Percentiles rank a stretch among this genome's conserved stretches.
These are phyloP conservation scores for Phytophthora sojae DNA, from an alignment of 352 stramenopile genomes.

Conservation along the genomic window DNA sequence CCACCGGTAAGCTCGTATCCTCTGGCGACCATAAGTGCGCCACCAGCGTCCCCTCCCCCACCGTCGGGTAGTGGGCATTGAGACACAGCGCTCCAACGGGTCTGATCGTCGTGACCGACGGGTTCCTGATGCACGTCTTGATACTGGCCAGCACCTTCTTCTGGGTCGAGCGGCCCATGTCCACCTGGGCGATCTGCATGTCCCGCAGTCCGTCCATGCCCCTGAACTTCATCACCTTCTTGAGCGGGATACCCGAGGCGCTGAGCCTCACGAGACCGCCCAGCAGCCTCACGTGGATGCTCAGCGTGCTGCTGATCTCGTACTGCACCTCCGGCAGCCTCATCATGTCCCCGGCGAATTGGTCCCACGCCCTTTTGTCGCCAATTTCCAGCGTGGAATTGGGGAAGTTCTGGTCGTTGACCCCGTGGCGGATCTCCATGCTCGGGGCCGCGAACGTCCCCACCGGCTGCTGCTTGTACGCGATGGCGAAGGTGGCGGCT, in stretches of 20 bases:
- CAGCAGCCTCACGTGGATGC: constrained; percentile 61
- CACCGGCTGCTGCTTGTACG: constrained; percentile 47
- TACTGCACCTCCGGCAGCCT: constrained; percentile 48
- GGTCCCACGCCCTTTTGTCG: constrained; percentile 66
- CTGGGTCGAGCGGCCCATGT: constrained; percentile 71
- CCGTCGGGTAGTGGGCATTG: constrained; percentile 60
- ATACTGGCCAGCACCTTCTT: constrained; percentile 69
- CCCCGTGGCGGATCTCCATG: constrained; percentile 63
- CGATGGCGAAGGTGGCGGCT: constrained; percentile 57
- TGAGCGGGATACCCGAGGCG: constrained; percentile 50
- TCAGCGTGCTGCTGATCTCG: constrained; percentile 56
- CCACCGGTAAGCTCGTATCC: constrained; percentile 53
- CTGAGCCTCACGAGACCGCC: constrained; percentile 60
- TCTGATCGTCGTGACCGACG: constrained; percentile 73
- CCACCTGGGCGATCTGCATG: constrained; percentile 69
- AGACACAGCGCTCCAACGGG: constrained; percentile 76
- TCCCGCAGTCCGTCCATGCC: constrained; percentile 71
- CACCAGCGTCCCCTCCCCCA: constrained; percentile 51
- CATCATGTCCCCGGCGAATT: constrained; percentile 79
- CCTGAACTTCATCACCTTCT: constrained; percentile 64
- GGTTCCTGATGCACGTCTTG: constrained; percentile 85
- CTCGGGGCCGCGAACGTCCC: constrained; percentile 53
- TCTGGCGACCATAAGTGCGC: constrained; percentile 55
- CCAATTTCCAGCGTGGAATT: constrained; percentile 63
- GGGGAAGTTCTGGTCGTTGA: constrained; percentile 54